phyloP scores from a whole-genome alignment of 306 rosid species.

The Gleditsia sinensis region DNA sequence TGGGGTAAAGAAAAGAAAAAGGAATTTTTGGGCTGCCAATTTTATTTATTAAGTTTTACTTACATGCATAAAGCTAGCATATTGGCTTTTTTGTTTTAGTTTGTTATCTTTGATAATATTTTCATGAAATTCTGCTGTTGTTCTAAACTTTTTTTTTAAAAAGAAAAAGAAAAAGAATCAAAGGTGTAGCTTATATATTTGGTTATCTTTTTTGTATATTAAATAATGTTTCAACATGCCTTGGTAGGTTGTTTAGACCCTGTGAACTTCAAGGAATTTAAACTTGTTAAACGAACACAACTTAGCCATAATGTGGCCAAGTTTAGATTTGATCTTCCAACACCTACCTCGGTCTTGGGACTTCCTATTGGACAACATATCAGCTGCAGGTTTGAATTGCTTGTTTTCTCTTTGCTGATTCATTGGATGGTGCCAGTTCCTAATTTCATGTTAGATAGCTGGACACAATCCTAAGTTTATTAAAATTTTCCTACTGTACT shows the following conservation, averaged over 20 bases:
- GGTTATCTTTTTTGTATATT: not conserved
- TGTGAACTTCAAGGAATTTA: conserved; percentile 64
- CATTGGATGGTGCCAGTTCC: not conserved
- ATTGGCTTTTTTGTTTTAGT: not conserved
- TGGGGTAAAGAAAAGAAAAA: not conserved
- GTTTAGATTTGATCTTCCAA: conserved; percentile 70
- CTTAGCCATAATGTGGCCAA: conserved; percentile 88
- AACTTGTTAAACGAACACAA: conserved; percentile 67
- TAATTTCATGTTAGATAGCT: not conserved
- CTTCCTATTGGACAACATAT: conserved; percentile 95
- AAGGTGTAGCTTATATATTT: not conserved
- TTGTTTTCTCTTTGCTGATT: conserved; percentile 22
- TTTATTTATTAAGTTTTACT: not conserved
- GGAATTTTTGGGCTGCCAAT: not conserved
- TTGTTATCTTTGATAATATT: not conserved
- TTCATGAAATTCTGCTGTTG: not conserved
- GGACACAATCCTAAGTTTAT: not conserved
- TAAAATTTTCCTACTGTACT: not conserved
- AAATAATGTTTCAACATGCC: not conserved
- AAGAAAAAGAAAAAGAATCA: too few relatives aligned
- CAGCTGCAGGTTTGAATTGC: conserved; percentile 68
- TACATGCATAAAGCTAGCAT: not conserved
- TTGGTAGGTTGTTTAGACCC: conserved; percentile 72
- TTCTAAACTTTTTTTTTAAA: not conserved
- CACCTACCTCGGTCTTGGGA: conserved; percentile 63